These are phyloP conservation scores for Boletales sp. DNA, from an alignment of 768 basidiomycete genomes.

Conservation along the genomic window DNA sequence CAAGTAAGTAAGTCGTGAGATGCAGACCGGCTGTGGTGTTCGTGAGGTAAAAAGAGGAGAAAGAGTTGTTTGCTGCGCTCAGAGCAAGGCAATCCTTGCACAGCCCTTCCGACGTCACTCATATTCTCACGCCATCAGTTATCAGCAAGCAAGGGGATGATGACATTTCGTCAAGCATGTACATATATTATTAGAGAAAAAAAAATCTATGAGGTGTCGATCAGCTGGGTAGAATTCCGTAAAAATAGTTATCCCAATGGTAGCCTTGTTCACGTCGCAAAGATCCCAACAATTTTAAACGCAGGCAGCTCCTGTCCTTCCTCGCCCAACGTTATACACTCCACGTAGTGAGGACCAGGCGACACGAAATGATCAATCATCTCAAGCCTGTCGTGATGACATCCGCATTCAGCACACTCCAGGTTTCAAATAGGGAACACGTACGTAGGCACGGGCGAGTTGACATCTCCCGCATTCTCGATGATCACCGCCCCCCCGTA, in stretches of 20 bases:
- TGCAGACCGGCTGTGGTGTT: neutral
- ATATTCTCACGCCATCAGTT: constrained; percentile 19
- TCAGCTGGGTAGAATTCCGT: no score
- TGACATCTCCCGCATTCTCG: constrained; percentile 69
- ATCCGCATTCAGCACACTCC: neutral
- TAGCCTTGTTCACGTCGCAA: constrained; percentile 53
- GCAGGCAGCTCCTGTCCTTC: constrained; percentile 74
- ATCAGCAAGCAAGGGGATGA: no score
- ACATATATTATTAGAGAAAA: neutral
- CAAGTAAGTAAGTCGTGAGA: neutral
- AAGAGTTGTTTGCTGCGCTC: neutral
- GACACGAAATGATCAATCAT: constrained; percentile 85
- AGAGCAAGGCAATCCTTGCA: neutral
- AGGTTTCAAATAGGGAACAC: constrained; percentile 26
- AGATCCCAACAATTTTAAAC: constrained; percentile 92
- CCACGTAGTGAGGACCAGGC: constrained; percentile 90
- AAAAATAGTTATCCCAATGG: no score
- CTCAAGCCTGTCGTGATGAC: constrained; percentile 48
- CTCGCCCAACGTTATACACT: constrained; percentile 85
- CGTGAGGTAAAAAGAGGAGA: neutral
- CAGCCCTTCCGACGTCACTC: constrained; percentile 16
- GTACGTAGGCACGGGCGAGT: constrained; percentile 62
- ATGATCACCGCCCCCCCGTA: constrained; percentile 70
- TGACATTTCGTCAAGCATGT: neutral
- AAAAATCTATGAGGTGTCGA: no score